Conservation (phyloP, 805 yeast species). For the Candida boleticola region DNA sequence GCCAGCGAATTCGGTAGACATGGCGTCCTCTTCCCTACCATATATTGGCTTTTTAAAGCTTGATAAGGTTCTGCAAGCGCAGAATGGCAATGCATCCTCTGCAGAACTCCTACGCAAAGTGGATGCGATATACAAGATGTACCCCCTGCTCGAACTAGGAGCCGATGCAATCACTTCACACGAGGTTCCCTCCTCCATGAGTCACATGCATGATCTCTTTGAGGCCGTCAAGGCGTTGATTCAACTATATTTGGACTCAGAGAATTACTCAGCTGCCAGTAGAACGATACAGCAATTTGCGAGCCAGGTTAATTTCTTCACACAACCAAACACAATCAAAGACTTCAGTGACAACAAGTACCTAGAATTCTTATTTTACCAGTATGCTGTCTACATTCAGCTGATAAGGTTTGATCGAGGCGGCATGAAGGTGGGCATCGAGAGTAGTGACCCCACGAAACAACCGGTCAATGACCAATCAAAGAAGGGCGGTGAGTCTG, state of each 20-base stretch:
- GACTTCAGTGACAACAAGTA: slow-evolving; percentile 16
- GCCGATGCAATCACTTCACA: background rate
- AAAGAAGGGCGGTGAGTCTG: background rate
- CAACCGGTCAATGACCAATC: background rate
- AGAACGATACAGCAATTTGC: slow-evolving; percentile 15
- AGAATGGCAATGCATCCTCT: background rate
- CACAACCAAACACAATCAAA: slow-evolving; percentile 23
- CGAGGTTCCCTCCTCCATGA: background rate
- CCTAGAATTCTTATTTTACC: slow-evolving; percentile 29
- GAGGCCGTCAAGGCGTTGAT: slow-evolving; percentile 1
- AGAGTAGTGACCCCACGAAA: background rate
- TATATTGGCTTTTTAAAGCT: background rate
- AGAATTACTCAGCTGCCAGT: slow-evolving; percentile 1
- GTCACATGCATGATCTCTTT: background rate
- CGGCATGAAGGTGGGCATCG: background rate
- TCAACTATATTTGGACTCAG: background rate
- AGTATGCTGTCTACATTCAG: slow-evolving; percentile 13
- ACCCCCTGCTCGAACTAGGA: slow-evolving; percentile 1
- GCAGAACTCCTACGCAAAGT: background rate
- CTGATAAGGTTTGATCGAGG: slow-evolving; percentile 2
- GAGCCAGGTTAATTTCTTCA: slow-evolving; percentile 19
- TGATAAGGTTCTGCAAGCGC: background rate
- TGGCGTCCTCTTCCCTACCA: too few species aligned
- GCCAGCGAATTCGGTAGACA: too few species aligned
- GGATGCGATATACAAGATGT: background rate